Evolutionary conservation across 179 eudicot genomes (phyloP).

Genomic region (Spinacia oleracea): DNA sequence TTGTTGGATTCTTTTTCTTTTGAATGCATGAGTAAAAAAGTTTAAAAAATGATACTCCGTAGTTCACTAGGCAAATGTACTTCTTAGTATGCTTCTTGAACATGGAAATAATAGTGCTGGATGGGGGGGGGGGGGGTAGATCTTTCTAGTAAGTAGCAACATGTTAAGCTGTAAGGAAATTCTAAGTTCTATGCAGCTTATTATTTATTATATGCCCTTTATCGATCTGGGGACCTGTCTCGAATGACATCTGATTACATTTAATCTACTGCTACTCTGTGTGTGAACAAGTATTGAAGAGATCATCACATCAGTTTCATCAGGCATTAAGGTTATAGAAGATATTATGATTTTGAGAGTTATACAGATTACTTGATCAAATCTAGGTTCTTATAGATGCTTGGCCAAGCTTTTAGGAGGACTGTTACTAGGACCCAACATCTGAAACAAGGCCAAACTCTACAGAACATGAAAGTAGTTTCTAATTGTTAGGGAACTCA

Average conservation of each 20-base stretch:
- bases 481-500: no score
- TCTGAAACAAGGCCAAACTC: neutral
- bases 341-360: neutral
- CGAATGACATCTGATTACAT: neutral
- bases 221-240: neutral
- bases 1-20: neutral
- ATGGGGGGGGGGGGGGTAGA: neutral
- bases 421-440: neutral
- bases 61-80: neutral
- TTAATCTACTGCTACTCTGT: neutral
- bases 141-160: neutral
- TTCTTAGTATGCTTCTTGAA: neutral
- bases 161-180: neutral
- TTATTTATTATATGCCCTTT: neutral
- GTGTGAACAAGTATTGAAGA: constrained; percentile 12
- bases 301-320: neutral
- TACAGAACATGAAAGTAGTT: neutral
- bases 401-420: neutral
- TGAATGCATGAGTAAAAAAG: neutral
- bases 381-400: neutral
- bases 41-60: neutral
- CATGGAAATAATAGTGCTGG: neutral
- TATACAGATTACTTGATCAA: neutral
- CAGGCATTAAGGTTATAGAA: neutral
- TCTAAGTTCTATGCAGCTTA: neutral